Conservation (phyloP, 2,329 filamentous ascomycete species). For the Parastagonospora avenae region DNA sequence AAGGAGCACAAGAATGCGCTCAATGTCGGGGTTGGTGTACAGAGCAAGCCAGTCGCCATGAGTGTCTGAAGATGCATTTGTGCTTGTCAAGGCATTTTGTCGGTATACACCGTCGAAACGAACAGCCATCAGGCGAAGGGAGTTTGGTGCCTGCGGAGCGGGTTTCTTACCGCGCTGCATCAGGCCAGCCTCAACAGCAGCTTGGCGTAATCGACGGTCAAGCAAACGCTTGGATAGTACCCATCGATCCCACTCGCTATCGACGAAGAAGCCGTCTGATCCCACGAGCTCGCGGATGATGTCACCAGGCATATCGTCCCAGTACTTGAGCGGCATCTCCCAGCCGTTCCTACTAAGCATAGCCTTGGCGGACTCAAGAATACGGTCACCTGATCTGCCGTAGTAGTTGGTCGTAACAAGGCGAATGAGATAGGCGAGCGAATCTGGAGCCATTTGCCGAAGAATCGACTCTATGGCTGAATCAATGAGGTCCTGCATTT, state of each 20-base stretch:
- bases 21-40: slow-evolving; percentile 61
- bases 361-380: slow-evolving; percentile 62
- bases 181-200: slow-evolving; percentile 55
- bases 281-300: slow-evolving; percentile 64
- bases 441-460: slow-evolving; percentile 59
- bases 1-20: slow-evolving; percentile 60
- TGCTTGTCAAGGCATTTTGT: slow-evolving; percentile 47
- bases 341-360: slow-evolving; percentile 63
- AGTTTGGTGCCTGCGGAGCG: slow-evolving; percentile 54
- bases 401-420: slow-evolving; percentile 63
- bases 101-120: slow-evolving; percentile 60
- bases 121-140: slow-evolving; percentile 56
- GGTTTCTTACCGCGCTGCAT: slow-evolving; percentile 51
- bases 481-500: slow-evolving; percentile 62
- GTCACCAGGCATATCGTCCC: slow-evolving; percentile 64
- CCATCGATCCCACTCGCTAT: slow-evolving; percentile 64
- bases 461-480: slow-evolving; percentile 60
- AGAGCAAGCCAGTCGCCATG: slow-evolving; percentile 56
- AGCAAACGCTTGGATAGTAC: slow-evolving; percentile 60
- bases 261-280: slow-evolving; percentile 63
- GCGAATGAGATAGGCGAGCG: slow-evolving; percentile 56
- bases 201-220: slow-evolving; percentile 55
- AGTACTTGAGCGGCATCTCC: slow-evolving; percentile 60
- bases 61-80: slow-evolving; percentile 48
- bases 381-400: slow-evolving; percentile 59